These are phyloP conservation scores for Beta vulgaris DNA, from an alignment of 148 eudicot genomes.

Conservation along the genomic window DNA sequence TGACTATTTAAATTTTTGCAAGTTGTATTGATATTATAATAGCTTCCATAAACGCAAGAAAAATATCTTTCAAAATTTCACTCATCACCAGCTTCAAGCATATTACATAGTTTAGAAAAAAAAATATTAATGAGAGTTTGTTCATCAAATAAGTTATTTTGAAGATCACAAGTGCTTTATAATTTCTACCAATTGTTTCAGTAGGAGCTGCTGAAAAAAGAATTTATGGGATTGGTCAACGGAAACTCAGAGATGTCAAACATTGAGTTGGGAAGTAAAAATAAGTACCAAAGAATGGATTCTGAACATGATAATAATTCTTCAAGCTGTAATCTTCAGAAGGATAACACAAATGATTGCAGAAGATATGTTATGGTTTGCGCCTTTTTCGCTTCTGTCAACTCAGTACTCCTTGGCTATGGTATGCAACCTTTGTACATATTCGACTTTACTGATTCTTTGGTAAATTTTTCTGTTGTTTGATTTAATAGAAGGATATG, in stretches of 20 bases:
- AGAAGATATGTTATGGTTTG: constrained; percentile 77
- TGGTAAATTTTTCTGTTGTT: neutral
- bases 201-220: neutral
- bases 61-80: no score
- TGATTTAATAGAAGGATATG: no score
- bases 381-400: constrained; percentile 87
- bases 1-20: neutral
- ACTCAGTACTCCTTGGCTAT: constrained; percentile 83
- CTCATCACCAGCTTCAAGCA: neutral
- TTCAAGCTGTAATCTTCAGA: constrained; percentile 17
- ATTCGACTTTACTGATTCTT: neutral
- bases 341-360: constrained; percentile 33
- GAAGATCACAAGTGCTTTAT: neutral
- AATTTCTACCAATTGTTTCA: no score
- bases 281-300: constrained; percentile 60
- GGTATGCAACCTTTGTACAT: constrained; percentile 33
- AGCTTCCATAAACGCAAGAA: neutral
- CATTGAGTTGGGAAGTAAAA: constrained; percentile 41
- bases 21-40: neutral
- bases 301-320: constrained; percentile 38
- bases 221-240: constrained; percentile 37
- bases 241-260: constrained; percentile 16
- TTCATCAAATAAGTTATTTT: neutral
- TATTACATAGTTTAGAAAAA: neutral
- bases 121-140: constrained; percentile 3